Evolutionary conservation across 2,329 filamentous ascomycete genomes (phyloP), one percentile per base, ranked within the genome.

Genomic region (Claviceps pazoutovae): DNA sequence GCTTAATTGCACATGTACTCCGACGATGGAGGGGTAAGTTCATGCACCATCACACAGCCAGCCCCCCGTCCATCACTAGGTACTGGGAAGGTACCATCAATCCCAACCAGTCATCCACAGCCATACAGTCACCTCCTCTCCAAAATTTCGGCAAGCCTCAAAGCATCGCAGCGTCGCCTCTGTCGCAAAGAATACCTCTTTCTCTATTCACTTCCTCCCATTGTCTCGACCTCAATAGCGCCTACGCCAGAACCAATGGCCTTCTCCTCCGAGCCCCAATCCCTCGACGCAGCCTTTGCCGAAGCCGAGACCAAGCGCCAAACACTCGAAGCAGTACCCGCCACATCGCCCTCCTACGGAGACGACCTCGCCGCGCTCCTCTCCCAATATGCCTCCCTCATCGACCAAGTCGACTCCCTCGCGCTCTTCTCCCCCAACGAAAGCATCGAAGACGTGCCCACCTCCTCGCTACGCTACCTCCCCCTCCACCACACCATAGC

Each of bases 361-460:
- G 76, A 83, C 57, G 80, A 81, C 60, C 75, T 95, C 58, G 72
- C 73, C 54, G 68, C 74, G 41, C 79, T 86, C 42, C 80, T 95
- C 59, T 68, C 77, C 56, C 77, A 81, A 50, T 91, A 95, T 68
- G 74, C 85, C 61, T 74, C 85, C 65, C 90, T 86, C 66, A 74
- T 84, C 53, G 72, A 79, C 54, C 78, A 86, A 52, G 80, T 87
- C 56, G 74, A 80, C 57, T 75, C 80, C 54, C 74, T 93, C 26
- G 84, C 86, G 0, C 74, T 98, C 50, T 97, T 97, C 76, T 95
- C 88, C 59, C 75, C 82, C 38, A 98, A 98, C 68, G 93, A 98
- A 67, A 78, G 79, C 1, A 68, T 91, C 41, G 93, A 98, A 55
- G 93, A 98, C 69, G 72, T 96, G 36, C 74, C 86, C 14, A 94